Conservation (phyloP, 2,329 filamentous ascomycete genomes). For the Phialophora chinensis region DNA sequence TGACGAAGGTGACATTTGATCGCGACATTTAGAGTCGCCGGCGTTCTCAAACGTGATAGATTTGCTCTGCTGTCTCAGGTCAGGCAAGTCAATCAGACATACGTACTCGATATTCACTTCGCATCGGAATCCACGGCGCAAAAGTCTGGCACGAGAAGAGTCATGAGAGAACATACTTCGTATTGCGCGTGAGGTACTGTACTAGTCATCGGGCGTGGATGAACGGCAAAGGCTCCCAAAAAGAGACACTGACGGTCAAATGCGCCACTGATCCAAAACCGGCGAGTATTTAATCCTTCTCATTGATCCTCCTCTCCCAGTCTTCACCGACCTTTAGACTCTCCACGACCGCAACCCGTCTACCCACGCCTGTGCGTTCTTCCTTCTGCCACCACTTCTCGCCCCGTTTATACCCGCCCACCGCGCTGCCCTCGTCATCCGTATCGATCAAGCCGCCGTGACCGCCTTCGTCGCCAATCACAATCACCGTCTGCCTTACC, state of each 20-base stretch:
- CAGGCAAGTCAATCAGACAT: too few species aligned
- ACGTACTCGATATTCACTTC: neutral
- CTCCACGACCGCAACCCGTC: slow-evolving; percentile 88
- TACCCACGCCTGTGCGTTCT: slow-evolving; percentile 81
- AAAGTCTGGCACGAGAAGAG: too few species aligned
- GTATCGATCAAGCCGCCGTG: slow-evolving; percentile 82
- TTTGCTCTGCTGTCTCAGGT: too few species aligned
- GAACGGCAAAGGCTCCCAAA: neutral
- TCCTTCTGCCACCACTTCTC: slow-evolving; percentile 75
- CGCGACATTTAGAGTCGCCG: too few species aligned
- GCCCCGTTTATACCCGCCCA: slow-evolving; percentile 41
- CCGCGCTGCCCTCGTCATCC: slow-evolving; percentile 62
- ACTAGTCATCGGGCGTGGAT: neutral
- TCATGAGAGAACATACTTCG: slow-evolving; percentile 5
- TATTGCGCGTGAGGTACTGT: neutral
- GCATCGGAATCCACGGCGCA: too few species aligned
- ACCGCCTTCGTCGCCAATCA: slow-evolving; percentile 63
- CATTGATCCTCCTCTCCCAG: slow-evolving; percentile 79
- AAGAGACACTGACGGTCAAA: neutral
- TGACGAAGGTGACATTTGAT: too few species aligned
- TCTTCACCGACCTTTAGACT: slow-evolving; percentile 81
- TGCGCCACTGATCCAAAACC: slow-evolving; percentile 32
- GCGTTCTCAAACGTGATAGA: too few species aligned
- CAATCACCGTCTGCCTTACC: slow-evolving; percentile 67
- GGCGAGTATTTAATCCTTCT: slow-evolving; percentile 44